A percentile compares a stretch with the other conserved stretches of the same genome.
Conservation (phyloP, 768 basidiomycete genomes). For the Lactarius tabidus region DNA sequence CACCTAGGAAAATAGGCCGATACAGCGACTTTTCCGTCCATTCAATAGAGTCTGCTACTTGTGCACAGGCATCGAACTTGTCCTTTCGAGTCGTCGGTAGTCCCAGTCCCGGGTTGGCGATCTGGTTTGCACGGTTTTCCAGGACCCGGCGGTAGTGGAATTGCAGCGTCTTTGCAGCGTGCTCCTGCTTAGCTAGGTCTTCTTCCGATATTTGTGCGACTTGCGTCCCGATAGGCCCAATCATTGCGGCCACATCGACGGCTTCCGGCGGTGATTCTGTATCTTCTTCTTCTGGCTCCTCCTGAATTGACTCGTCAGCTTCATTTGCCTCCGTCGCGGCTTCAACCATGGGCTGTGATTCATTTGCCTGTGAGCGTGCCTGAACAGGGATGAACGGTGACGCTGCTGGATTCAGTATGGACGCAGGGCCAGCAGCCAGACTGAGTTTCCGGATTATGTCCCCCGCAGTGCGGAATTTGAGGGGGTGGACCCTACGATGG, state of each 20-base stretch:
- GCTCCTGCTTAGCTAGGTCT: background rate
- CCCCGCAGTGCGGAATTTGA: conserved; percentile 11
- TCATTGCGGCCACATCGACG: conserved; percentile 5
- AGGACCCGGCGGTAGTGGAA: conserved; percentile 9
- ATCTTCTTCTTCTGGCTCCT: conserved; percentile 15
- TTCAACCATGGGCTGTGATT: background rate
- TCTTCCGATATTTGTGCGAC: conserved; percentile 3
- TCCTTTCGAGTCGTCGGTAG: conserved; percentile 10
- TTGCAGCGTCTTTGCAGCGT: conserved; percentile 16
- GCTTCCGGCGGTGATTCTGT: background rate
- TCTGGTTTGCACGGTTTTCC: background rate
- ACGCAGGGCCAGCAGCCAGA: conserved; percentile 7
- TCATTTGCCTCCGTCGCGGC: background rate
- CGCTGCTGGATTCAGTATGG: conserved; percentile 13
- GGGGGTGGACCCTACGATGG: background rate
- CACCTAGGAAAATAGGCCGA: conserved; percentile 22
- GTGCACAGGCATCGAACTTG: conserved; percentile 12
- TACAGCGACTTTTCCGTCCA: conserved; percentile 18
- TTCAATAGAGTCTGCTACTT: background rate
- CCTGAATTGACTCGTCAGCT: background rate
- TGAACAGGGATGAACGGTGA: conserved; percentile 13
- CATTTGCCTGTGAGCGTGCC: background rate
- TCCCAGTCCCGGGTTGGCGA: conserved; percentile 14
- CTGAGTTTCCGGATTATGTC: conserved; percentile 17
- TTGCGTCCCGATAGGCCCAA: conserved; percentile 12